phyloP scores from a whole-genome alignment of 2,329 filamentous ascomycete species.

The Pseudohalonectria lignicola region DNA sequence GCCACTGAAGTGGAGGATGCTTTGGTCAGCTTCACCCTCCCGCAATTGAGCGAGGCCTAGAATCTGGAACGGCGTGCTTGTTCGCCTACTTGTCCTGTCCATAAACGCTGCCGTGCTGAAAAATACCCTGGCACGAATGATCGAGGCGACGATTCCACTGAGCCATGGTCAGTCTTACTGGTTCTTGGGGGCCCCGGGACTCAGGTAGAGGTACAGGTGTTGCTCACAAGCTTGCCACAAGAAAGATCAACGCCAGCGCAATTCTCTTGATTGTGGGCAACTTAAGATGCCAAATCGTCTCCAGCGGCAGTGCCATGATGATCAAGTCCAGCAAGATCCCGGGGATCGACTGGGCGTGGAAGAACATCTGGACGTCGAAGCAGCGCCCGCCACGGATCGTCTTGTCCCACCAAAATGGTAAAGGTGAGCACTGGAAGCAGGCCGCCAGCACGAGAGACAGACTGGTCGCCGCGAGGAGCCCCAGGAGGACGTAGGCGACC shows the following conservation, averaged over 20 bases:
- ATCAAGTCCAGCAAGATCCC: conserved; percentile 13
- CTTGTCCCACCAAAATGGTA: conserved; percentile 10
- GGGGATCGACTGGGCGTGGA: conserved; percentile 13
- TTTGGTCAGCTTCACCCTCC: no score
- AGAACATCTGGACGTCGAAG: conserved; percentile 15
- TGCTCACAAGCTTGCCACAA: conserved; percentile 8
- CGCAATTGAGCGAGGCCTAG: no score
- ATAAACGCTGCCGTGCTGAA: conserved; percentile 10
- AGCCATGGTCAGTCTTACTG: background rate
- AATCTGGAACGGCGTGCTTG: no score
- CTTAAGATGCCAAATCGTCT: conserved; percentile 15
- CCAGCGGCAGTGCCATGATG: conserved; percentile 14
- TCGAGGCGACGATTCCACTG: conserved; percentile 13
- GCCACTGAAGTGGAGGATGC: conserved; percentile 8
- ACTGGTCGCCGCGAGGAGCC: conserved; percentile 9
- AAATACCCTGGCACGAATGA: conserved; percentile 10
- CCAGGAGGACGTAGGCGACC: conserved; percentile 10
- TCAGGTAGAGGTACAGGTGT: background rate
- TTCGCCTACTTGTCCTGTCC: no score
- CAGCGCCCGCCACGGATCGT: conserved; percentile 7
- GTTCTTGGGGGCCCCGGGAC: background rate
- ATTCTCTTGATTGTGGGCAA: conserved; percentile 13
- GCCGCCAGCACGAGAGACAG: conserved; percentile 11
- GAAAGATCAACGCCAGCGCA: conserved; percentile 14
- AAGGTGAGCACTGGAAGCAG: conserved; percentile 13